Evolutionary conservation across 2,329 filamentous ascomycete genomes (phyloP), one percentile per base, ranked within the genome.

Genomic region (Onygenales sp.): DNA sequence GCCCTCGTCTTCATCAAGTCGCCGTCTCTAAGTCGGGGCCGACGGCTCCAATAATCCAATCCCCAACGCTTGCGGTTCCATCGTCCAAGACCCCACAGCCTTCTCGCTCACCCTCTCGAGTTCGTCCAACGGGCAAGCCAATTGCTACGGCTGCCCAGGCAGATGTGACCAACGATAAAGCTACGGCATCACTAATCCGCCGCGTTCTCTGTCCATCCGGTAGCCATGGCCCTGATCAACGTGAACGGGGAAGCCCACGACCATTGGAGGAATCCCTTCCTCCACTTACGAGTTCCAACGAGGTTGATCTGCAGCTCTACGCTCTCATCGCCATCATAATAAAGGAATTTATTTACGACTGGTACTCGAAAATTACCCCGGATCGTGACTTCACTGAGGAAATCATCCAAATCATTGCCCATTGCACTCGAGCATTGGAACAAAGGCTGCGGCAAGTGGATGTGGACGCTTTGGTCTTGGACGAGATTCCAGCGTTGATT

Each of bases 281-380:
- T 55, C 90, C 91, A 40, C 77, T 98, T 64, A 97, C 92, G 48
- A 95, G 90, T 74, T 90, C 89, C 50, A 95, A 95, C 68, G 89
- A 94, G 61, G 83, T 97, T 55, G 93, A 98, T 69, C 74, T 94
- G 53, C 87, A 98, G 71, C 79, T 98, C 4, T 98, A 97, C 67
- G 92, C 88, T 32, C 81, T 97, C 56, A 84, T 98, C 56, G 87
- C 93, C 51, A 86, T 97, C 55, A 83, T 97, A 57, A 77, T 96
- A 62, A 84, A 87, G 63, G 90, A 96, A 59, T 95, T 90, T 67
- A 87, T 98, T 39, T 85, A 93, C 68, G 84, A 83, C 34, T 98
- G 93, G 93, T 98, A 98, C 74, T 79, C 77, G 59, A 92, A 86
- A 68, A 93, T 98, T 68, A 96, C 92, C 1, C 83, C 89, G 3